Evolutionary conservation across 768 basidiomycete genomes (phyloP).

Genomic region (Lactifluus subvellereus): DNA sequence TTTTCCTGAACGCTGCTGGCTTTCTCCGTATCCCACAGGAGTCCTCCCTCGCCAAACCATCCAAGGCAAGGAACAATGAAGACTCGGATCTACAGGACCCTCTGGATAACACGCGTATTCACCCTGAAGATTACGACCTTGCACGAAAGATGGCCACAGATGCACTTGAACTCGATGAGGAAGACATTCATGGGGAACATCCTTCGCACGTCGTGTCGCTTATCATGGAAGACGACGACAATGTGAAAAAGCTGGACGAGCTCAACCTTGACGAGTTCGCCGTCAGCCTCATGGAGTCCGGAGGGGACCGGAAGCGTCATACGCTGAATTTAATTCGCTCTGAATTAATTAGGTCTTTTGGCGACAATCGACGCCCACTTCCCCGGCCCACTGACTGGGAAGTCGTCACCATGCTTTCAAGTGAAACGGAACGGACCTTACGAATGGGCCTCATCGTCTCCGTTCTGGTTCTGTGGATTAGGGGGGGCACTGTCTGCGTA

Average conservation of each 20-base stretch:
- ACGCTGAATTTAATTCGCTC: slow-evolving; percentile 84
- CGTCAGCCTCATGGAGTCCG: slow-evolving; percentile 78
- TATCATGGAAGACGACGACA: slow-evolving; percentile 79
- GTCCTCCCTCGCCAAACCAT: slow-evolving; percentile 44
- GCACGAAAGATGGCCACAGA: slow-evolving; percentile 98
- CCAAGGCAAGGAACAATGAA: slow-evolving; percentile 54
- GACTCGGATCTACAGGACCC: slow-evolving; percentile 78
- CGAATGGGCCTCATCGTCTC: slow-evolving; percentile 77
- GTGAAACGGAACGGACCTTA: slow-evolving; percentile 79
- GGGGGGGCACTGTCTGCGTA: slow-evolving; percentile 48
- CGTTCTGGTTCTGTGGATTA: slow-evolving; percentile 56
- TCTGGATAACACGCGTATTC: slow-evolving; percentile 91
- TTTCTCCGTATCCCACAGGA: slow-evolving; percentile 85
- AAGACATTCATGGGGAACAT: slow-evolving; percentile 88
- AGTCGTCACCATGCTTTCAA: slow-evolving; percentile 90
- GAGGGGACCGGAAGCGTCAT: slow-evolving; percentile 81
- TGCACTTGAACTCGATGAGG: slow-evolving; percentile 94
- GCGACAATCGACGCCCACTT: slow-evolving; percentile 68
- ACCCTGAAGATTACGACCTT: slow-evolving; percentile 95
- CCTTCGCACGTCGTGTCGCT: slow-evolving; percentile 83
- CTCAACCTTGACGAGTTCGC: slow-evolving; percentile 97
- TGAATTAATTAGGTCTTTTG: slow-evolving; percentile 76
- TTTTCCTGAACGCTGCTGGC: slow-evolving; percentile 90
- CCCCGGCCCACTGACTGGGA: slow-evolving; percentile 64
- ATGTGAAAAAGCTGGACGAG: slow-evolving; percentile 75